Base-by-base conservation (phyloP, 805 yeast species). In the Kuraishia hungarica region DNA sequence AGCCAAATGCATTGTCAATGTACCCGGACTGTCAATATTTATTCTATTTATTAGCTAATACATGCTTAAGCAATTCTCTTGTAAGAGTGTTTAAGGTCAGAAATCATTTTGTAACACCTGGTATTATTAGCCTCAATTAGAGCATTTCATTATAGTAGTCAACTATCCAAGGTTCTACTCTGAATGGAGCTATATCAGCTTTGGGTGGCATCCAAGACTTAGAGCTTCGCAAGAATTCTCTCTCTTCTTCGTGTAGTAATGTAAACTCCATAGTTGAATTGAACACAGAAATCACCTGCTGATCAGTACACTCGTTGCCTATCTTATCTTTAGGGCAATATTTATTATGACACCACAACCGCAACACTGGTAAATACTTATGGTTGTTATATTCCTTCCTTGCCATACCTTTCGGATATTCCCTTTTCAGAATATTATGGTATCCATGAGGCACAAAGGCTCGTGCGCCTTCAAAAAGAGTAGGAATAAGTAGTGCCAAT, bases 401-500 rank as follows among this genome's bases (percentile, higher is more conserved):
- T 23, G 66, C 62, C 23, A 74, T 52, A 0, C 74, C 67, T 47
- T 68, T 64, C 5, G 66, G 68, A 56, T 85, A 86, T 63, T 85
- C 88, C 48, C 75, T 71, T 23, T 67, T 64, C 47, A 86, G 67
- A 0, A 79, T 62, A 7, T 67, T 64, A 10, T 73, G 62, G 56
- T 67, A 76, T 29, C 72, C 68, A 46, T 69, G 67, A 1, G 89
- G 90, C 20, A 83, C 67, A 60, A 79, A 77, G 1, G 82, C 78
- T 35, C 75, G 69, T 46, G 78, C 81, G 22, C 84, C 83, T 60
- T 86, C 89, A 53, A 78, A 77, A 21, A 70, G 62, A 0, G 86
- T 74, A 39, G 73, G 66, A 3, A 70, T 64, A 60, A 85, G 67
- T 2, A 87, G 86, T 2, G 76, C 69, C 22, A 84, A 55, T 55